Evolutionary conservation across 2,329 filamentous ascomycete species (phyloP).

Genomic region (Nothomitra cinnamomea): DNA sequence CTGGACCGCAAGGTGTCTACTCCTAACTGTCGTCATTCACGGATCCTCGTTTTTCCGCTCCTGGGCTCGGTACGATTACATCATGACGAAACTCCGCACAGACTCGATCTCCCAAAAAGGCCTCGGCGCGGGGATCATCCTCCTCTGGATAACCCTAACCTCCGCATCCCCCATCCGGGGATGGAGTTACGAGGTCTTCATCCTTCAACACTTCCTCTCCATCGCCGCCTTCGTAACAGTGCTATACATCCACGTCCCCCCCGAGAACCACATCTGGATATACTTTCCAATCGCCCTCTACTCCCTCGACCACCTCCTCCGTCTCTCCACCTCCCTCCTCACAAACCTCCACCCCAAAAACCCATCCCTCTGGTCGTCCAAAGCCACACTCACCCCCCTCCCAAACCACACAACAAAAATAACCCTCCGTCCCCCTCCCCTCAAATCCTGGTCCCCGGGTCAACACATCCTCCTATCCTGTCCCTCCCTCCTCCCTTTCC

Average conservation of each 20-base stretch:
- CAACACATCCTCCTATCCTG: constrained; percentile 46
- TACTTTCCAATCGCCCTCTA: constrained; percentile 31
- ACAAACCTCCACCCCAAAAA: too few relatives aligned
- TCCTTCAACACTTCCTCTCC: constrained; percentile 35
- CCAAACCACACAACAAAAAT: constrained; percentile 38
- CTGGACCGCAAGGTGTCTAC: constrained; percentile 33
- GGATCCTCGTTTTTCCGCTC: constrained; percentile 36
- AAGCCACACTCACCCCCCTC: constrained; percentile 30
- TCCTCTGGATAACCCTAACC: constrained; percentile 34
- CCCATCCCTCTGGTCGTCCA: constrained; percentile 27
- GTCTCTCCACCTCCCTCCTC: constrained; percentile 21
- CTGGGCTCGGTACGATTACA: constrained; percentile 34
- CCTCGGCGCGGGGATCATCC: constrained; percentile 33
- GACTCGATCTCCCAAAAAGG: constrained; percentile 33
- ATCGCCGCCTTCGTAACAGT: constrained; percentile 31
- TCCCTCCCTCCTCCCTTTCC: constrained; percentile 37
- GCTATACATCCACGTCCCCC: constrained; percentile 31
- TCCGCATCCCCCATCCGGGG: constrained; percentile 32
- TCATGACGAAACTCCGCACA: constrained; percentile 28
- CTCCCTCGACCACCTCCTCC: constrained; percentile 25
- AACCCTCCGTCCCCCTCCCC: constrained; percentile 35
- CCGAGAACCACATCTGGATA: constrained; percentile 26
- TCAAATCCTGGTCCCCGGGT: constrained; percentile 38
- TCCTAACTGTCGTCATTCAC: constrained; percentile 35
- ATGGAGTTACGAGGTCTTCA: constrained; percentile 35